Evolutionary conservation across 1,139 yeast genomes (phyloP).

Genomic region (Debaryomyces sp.): DNA sequence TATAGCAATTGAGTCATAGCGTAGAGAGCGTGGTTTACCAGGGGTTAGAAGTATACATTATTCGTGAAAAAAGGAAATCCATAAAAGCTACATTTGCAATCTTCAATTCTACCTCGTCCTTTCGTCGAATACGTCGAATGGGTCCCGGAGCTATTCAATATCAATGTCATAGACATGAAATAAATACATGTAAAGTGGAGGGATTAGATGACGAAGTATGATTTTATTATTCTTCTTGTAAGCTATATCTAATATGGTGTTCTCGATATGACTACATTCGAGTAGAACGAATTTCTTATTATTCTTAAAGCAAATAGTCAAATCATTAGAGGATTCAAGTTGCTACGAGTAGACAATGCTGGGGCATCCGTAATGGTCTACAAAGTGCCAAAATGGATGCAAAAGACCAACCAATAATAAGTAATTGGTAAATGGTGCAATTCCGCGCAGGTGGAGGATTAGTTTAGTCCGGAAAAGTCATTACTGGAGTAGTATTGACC

Average conservation of each 20-base stretch:
- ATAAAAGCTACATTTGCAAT: not conserved
- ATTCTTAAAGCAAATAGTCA: not conserved
- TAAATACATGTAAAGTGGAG: not conserved
- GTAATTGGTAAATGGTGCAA: not conserved
- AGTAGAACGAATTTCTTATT: not conserved
- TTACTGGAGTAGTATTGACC: slow-evolving; percentile 9
- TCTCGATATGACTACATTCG: not conserved
- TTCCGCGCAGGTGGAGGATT: not conserved
- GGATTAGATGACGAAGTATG: not conserved
- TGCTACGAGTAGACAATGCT: not conserved
- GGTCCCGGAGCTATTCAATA: not conserved
- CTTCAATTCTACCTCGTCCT: not conserved
- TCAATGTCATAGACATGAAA: not conserved
- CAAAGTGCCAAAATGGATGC: not conserved
- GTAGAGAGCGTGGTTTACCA: not conserved
- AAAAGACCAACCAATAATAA: not conserved
- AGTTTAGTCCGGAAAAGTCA: not conserved
- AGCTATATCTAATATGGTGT: not conserved
- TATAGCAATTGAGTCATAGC: not conserved
- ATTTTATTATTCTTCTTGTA: not conserved
- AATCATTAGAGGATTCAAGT: not conserved
- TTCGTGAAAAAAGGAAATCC: not conserved
- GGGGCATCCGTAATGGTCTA: not conserved
- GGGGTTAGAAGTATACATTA: not conserved
- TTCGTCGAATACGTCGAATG: not conserved